Evolutionary conservation across 495 filamentous ascomycete species (phyloP), one percentile per base, ranked within the genome.

Genomic region (Penicillium goetzii): DNA sequence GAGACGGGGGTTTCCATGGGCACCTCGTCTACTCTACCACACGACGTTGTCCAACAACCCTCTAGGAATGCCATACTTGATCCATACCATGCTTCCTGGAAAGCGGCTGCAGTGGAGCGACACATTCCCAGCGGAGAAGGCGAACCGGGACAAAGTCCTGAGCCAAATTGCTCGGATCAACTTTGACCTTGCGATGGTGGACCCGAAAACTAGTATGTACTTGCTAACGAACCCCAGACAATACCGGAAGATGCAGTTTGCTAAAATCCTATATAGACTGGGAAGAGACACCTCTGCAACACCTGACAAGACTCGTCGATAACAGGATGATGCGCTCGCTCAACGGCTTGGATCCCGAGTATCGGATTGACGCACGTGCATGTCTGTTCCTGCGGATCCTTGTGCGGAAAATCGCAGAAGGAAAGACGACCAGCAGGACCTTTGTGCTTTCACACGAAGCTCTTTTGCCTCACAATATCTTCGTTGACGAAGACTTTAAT

Each of bases 401-500:
- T 25, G n/a, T 7, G 12, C 30, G 5, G 19, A 58, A 28, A 49
- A 2, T 32, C 26, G 6, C 21, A 15, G 19, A 36, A 4, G 30
- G 4, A 6, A 9, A 17, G 15, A 33, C 28, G 26, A 40, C 9
- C n/a, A 28, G 8, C 10, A 23, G 7, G 26, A 4, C 9, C 17
- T 32, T 36, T 26, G 21, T 12, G 6, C 17, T 33, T 3, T 47
- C 56, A 2, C 56, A 58, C n/a, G 56, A 58, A 14, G 5, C 34
- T 14, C 26, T 58, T 0, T 0, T 8, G 5, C 4, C 40, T 11
- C 36, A 33, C 14, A 59, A 52, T 32, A 59, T 59, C 21, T 34
- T 52, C 30, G 10, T 59, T 33, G 58, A 59, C 14, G 21, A 50
- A 15, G 10, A 59, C 21, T 52, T 51, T 33, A 51, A 59, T 5